Evolutionary conservation across 2,329 filamentous ascomycete genomes (phyloP).

Genomic region (Fusarium transvaalense): DNA sequence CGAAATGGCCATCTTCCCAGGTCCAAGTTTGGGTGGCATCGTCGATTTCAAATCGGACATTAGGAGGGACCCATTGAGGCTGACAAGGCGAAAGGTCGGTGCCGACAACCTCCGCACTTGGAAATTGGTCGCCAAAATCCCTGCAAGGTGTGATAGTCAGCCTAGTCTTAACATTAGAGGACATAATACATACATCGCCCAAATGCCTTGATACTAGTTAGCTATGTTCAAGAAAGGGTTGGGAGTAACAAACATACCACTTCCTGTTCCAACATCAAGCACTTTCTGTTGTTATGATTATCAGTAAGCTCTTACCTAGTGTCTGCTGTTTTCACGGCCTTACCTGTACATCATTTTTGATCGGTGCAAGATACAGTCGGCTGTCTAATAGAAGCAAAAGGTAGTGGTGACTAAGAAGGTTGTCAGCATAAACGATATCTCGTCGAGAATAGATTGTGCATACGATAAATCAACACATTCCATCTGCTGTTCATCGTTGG

Average conservation of each 20-base stretch:
- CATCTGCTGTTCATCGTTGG: constrained; percentile 25
- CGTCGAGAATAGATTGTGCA: fast-evolving
- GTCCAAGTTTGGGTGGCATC: constrained; percentile 37
- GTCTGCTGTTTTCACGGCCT: too few species aligned
- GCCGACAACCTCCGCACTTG: constrained; percentile 27
- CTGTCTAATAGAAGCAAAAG: constrained; percentile 15
- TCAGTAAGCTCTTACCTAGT: neutral
- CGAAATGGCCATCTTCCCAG: constrained; percentile 28
- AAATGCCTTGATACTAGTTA: neutral
- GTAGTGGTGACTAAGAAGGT: constrained; percentile 6
- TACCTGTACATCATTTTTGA: constrained; percentile 6
- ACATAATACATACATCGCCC: constrained; percentile 31
- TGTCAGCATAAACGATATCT: neutral
- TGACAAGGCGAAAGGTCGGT: constrained; percentile 43
- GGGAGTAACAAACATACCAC: neutral
- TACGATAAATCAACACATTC: constrained; percentile 29
- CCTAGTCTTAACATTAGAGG: too few species aligned
- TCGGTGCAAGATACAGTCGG: constrained; percentile 11
- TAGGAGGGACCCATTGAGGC: constrained; percentile 40
- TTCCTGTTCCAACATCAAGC: constrained; percentile 30
- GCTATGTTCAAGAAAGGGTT: fast-evolving
- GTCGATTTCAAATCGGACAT: constrained; percentile 40
- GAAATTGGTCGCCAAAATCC: constrained; percentile 39
- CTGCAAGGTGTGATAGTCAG: neutral
- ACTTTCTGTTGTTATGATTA: neutral